Evolutionary conservation across 805 yeast species (phyloP), one percentile per base, ranked within the genome.

Genomic region (Kregervanrija fluxuum): DNA sequence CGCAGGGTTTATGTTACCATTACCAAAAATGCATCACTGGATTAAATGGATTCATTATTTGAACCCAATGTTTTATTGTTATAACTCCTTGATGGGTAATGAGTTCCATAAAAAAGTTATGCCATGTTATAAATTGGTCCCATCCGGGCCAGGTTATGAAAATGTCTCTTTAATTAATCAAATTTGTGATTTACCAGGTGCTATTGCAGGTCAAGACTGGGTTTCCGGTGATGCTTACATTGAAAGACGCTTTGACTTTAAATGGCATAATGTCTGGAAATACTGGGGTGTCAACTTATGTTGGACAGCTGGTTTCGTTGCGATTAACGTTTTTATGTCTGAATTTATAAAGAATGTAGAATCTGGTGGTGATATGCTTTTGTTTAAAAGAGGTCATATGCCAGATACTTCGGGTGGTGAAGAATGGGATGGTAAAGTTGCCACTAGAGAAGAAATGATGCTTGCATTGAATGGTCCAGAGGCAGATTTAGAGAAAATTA

Each of bases 31-130:
- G 75, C 78, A 75, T 59, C 81, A 77, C 44, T 78, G 82, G 82
- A 71, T 75, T 47, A 73, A 77, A 61, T 74, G 79, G 79, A 65
- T 72, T 51, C 70, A 71, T 52, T 74, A 66, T 55, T 43, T 74
- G 43, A 68, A 74, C 52, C 79, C 79, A 8, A 57, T 74, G 53
- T 64, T 67, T 17, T 74, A 73, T 48, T 65, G 67, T 40, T 74
- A 64, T 46, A 82, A 79, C 55, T 63, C 77, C 37, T 66, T 79
- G 52, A 68, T 80, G 70, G 70, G 74, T 33, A 73, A 69, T 45
- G 85, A 80, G 61, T 78, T 79, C 60, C 72, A 71, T 48, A 73
- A 71, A 32, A 70, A 78, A 57, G 62, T 70, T 33, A 77, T 77
- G 69, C 48, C 59, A 37, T 80, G 85, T 66, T 55, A 69, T 37